Base-by-base conservation (phyloP, 768 basidiomycete species). In the Boletus sp. region DNA sequence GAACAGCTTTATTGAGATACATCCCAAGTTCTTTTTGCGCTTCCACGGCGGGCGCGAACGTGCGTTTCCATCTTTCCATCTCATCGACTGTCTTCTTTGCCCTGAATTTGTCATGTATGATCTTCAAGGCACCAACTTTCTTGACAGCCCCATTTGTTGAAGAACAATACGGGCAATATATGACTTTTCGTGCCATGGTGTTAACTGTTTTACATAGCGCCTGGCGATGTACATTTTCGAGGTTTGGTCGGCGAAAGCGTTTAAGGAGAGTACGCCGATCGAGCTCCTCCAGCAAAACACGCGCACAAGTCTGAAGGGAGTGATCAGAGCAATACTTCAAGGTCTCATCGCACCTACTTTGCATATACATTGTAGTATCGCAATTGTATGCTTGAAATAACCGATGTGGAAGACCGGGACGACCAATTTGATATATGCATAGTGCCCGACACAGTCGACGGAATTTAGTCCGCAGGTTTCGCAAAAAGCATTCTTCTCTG, bases 371-470 rank as follows among this genome's bases (percentile, higher is more conserved):
- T 98, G 97, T 1, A 98, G 80, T 59, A 98, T 88, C 25, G 83
- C 82, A 55, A 98, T 93, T 17, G 89, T 92, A 62, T 98, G 94
- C 69, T 94, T 91, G 77, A 99, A 98, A 73, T 93, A 99, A 7
- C 97, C 97, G 53, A 98, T 93, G 69, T 99, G 97, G 70, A 98
- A 99, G 19, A 98, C 95, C 0, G 97, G 97, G 19, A 99, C 85
- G 32, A 88, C 85, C 40, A 99, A 81, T 72, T 97, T 98, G 75
- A 99, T 98, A 74, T 98, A 98, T 5, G 95, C 95, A 69, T 97
- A 98, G 71, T 99, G 97, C 1, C 97, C 97, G 23, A 97, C 95
- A 68, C 97, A 99, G 57, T 97, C 93, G 3, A 93, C 90, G 29
- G 92, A 86, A 17, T 83, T 85, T 58, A 93, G 83, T 8, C 93